Percentiles rank a stretch among this genome's conserved stretches.
phyloP scores from a whole-genome alignment of 2,329 filamentous ascomycete genomes.

The Fusarium sp. region DNA sequence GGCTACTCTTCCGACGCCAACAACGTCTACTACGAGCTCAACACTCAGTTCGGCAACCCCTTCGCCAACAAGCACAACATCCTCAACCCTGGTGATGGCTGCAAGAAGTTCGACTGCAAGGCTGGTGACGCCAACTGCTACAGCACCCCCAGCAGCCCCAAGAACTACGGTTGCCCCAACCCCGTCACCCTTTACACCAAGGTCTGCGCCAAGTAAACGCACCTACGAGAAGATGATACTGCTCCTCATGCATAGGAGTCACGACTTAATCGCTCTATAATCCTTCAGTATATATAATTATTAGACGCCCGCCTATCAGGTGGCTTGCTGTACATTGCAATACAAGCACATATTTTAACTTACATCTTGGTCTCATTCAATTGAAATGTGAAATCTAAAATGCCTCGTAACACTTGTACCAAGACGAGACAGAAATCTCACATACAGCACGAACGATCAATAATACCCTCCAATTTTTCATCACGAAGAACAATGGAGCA shows the following conservation, averaged over 20 bases:
- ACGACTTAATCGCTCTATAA: not conserved
- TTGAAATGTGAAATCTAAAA: too few relatives aligned
- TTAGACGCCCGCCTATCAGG: not conserved
- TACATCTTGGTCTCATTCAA: too few relatives aligned
- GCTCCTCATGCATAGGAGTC: too few relatives aligned
- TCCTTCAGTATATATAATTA: slow-evolving; percentile 14
- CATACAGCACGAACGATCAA: too few relatives aligned
- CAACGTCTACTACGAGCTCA: slow-evolving; percentile 57
- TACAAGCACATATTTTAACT: slow-evolving; percentile 4
- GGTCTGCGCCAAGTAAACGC: slow-evolving; percentile 46
- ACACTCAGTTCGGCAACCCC: slow-evolving; percentile 55
- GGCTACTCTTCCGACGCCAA: slow-evolving; percentile 56
- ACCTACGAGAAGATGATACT: not conserved
- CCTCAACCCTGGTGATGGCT: slow-evolving; percentile 53
- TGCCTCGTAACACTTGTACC: too few relatives aligned
- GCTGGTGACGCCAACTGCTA: slow-evolving; percentile 55
- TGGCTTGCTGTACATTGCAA: not conserved
- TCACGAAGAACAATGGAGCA: too few relatives aligned
- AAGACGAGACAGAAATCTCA: too few relatives aligned
- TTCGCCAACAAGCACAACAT: slow-evolving; percentile 53
- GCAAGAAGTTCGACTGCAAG: slow-evolving; percentile 55
- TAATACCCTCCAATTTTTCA: too few relatives aligned
- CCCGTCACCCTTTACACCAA: slow-evolving; percentile 53
- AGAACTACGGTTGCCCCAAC: slow-evolving; percentile 56
- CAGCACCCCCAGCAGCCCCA: slow-evolving; percentile 54